Base-by-base conservation (phyloP, 1,139 yeast species). In the Saccharomyces pastorianus region DNA sequence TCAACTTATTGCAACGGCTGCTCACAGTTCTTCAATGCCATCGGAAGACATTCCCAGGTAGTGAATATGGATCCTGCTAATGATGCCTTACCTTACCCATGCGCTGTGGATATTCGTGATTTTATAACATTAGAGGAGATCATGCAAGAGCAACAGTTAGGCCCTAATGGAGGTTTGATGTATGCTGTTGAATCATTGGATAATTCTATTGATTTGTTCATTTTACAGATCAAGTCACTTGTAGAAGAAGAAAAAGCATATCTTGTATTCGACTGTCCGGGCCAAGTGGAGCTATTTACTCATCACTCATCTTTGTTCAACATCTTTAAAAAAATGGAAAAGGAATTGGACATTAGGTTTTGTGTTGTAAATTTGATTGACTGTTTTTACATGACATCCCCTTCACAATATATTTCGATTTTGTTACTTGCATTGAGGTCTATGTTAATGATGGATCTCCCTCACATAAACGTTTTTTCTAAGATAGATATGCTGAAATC, bases 151-250 rank as follows among this genome's bases (percentile, higher is more conserved):
- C 82, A 87, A 59, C 77, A 77, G 32, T 68, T 85, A 51, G 99
- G 99, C 0, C 99, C 99, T 0, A 95, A 95, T 64, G 99, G 99
- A 41, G 97, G 96, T 0, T 71, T 95, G 38, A 83, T 95, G 81
- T 86, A 81, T 71, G 97, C 98, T 0, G 73, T 95, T 63, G 98
- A 93, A 64, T 77, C 82, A 32, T 73, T 83, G 48, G 81, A 78
- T 55, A 72, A 72, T 28, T 73, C 80, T 4, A 68, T 83, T 55
- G 90, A 86, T 42, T 76, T 77, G 52, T 83, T 93, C 63, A 71
- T 88, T 5, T 73, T 73, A 5, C 82, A 80, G 67, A 74, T 90
- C 17, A 77, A 79, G 53, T 73, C 76, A 48, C 72, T 91, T 20
- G 81, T 85, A 6, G 73, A 78, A 28, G 76, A 80, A 14, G 85